phyloP scores from a whole-genome alignment of 768 basidiomycete genomes.

The Russula emetica region DNA sequence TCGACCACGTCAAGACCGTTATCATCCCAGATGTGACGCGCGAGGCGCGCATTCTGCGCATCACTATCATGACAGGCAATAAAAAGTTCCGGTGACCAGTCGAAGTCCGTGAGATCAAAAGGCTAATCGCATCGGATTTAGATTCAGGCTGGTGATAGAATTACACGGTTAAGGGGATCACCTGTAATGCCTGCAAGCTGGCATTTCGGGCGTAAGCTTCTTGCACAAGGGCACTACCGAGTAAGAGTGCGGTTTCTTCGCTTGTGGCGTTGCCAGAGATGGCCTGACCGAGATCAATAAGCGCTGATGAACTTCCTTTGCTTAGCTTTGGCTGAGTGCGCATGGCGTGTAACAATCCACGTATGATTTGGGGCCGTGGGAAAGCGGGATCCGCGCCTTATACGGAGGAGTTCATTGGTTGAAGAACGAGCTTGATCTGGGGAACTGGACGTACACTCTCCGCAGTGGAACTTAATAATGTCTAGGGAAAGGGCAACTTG shows the following conservation, averaged over 20 bases:
- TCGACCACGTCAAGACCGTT: slow-evolving; percentile 89
- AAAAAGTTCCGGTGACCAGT: slow-evolving; percentile 89
- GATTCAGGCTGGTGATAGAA: background rate
- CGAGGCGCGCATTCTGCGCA: slow-evolving; percentile 82
- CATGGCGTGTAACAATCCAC: slow-evolving; percentile 67
- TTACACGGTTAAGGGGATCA: slow-evolving; percentile 31
- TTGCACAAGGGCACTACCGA: slow-evolving; percentile 73
- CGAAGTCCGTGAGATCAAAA: slow-evolving; percentile 89
- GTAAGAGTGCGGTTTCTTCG: slow-evolving; percentile 61
- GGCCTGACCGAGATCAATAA: slow-evolving; percentile 78
- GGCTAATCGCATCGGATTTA: slow-evolving; percentile 46
- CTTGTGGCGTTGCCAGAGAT: slow-evolving; percentile 59
- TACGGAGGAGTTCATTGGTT: slow-evolving; percentile 10
- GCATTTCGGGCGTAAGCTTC: slow-evolving; percentile 86
- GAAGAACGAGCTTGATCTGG: background rate
- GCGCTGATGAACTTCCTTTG: slow-evolving; percentile 76
- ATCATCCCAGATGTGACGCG: slow-evolving; percentile 86
- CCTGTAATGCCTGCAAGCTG: slow-evolving; percentile 88
- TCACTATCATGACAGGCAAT: slow-evolving; percentile 85
- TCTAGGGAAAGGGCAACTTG: slow-evolving; percentile 74
- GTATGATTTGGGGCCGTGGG: slow-evolving; percentile 68
- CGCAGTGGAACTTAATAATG: slow-evolving; percentile 65
- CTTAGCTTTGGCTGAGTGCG: slow-evolving; percentile 72
- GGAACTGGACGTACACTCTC: slow-evolving; percentile 56
- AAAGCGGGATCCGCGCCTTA: slow-evolving; percentile 67